Percentiles rank a stretch among this genome's conserved stretches.
Conservation (phyloP, 257 asterid genomes). For the Solanum ossicruentum region DNA sequence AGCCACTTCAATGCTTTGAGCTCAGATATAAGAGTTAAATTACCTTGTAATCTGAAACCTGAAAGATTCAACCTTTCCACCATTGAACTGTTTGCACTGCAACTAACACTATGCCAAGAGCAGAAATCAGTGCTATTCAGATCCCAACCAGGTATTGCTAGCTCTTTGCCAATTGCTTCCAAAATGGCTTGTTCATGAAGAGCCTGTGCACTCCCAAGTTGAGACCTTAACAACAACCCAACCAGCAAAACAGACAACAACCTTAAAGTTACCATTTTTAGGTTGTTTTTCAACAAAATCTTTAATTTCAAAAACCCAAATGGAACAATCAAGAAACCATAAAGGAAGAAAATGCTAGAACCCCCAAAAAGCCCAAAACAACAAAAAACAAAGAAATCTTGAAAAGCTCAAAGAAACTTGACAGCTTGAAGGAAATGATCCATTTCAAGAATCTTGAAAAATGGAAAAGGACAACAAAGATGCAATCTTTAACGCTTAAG, state of each 20-base stretch:
- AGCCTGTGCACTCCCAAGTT: background rate
- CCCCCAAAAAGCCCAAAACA: background rate
- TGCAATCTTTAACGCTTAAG: background rate
- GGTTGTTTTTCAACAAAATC: background rate
- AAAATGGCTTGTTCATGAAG: constrained; percentile 30
- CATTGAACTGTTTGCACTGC: constrained; percentile 46
- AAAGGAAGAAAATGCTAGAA: background rate
- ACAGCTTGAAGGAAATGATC: background rate
- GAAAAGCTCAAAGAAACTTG: background rate
- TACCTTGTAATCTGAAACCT: constrained; percentile 60
- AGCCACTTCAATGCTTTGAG: constrained; percentile 73
- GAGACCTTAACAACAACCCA: background rate
- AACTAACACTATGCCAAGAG: constrained; percentile 72
- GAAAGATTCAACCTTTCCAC: constrained; percentile 81
- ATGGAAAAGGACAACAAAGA: background rate
- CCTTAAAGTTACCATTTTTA: constrained; percentile 3
- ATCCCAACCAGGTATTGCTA: constrained; percentile 53
- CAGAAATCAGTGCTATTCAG: constrained; percentile 47
- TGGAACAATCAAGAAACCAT: background rate
- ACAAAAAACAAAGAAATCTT: background rate
- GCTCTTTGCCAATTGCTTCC: constrained; percentile 45
- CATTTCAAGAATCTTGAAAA: background rate
- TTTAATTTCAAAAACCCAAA: background rate
- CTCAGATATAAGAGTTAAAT: constrained; percentile 55
- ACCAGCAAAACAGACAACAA: background rate